These are phyloP conservation scores for Rhynchospora pubera DNA, from an alignment of 176 grass and related monocot species.

Conservation along the genomic window DNA sequence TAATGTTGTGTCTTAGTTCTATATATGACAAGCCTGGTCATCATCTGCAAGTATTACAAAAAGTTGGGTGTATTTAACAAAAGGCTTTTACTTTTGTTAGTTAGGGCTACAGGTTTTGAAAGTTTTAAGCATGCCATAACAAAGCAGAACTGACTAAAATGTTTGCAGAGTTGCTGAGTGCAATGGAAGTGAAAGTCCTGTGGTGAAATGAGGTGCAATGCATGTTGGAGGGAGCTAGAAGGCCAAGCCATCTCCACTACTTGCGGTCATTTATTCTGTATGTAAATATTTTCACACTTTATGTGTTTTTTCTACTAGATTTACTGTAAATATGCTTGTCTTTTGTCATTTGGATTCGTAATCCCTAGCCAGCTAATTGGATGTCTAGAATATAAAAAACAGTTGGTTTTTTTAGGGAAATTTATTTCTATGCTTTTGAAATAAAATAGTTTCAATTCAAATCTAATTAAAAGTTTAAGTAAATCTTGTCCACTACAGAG, in stretches of 20 bases:
- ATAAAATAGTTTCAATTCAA: no score
- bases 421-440: no score
- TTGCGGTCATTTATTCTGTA: constrained; percentile 88
- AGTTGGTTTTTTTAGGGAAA: no score
- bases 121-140: background rate
- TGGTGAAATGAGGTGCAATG: constrained; percentile 76
- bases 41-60: background rate
- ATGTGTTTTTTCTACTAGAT: constrained; percentile 2
- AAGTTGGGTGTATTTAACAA: background rate
- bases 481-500: background rate
- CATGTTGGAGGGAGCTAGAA: constrained; percentile 77
- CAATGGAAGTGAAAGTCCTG: background rate
- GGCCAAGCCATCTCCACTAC: constrained; percentile 75
- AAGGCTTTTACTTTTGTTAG: background rate
- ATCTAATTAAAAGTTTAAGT: no score
- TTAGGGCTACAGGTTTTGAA: background rate
- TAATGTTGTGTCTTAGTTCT: background rate
- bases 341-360: background rate
- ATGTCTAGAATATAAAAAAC: no score
- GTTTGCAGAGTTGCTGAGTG: background rate
- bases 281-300: constrained; percentile 1
- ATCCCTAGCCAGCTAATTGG: no score
- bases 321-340: background rate
- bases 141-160: background rate
- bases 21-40: background rate